Evolutionary conservation across 2,329 filamentous ascomycete genomes (phyloP), one percentile per base, ranked within the genome.

Genomic region (Aureobasidium sp.): DNA sequence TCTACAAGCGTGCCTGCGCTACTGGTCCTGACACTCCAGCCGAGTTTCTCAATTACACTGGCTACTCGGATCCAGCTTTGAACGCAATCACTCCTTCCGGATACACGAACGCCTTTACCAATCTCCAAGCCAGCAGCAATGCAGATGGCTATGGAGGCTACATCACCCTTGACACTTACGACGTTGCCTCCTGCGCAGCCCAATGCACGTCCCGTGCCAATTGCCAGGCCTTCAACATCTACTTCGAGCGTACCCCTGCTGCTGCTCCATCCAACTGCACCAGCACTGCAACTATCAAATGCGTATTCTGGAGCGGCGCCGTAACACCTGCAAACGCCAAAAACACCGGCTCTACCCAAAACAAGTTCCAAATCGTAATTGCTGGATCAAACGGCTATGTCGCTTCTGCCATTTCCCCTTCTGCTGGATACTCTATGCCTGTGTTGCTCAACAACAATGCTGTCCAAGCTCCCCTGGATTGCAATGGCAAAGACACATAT

Each of bases 311-410:
- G 68, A 73, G 72, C 15, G 67, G 68, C 2, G 63, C 65, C 2
- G 61, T 75, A 51, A 62, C 60, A 10, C 50, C 64, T 5, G 64
- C 61, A 0, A 72, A 69, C 8, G 73, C 73, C 2, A 70, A 52
- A 26, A 76, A 76, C 65, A 50, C 37, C 2, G 74, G 73, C 32
- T 68, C 75, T 64, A 70, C 63, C 50, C 70, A 70, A 8, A 66
- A 63, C 29, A 51, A 67, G 23, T 65, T 64, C n/a, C n/a, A 64
- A 29, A 56, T 65, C 13, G 62, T 62, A 17, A 64, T 65, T 13
- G 60, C 64, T 15, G 63, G 63, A 4, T 56, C 47, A 3, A 64
- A 64, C 12, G 63, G 63, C 32, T 64, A 64, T 50, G n/a, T 50
- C 32, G 60, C 42, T 17, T 10, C 29, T 13, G 29, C 51, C 7